Percentiles rank a stretch among this genome's conserved stretches.
Conservation (phyloP, 768 basidiomycete species). For the Sporobolomyces roseus region DNA sequence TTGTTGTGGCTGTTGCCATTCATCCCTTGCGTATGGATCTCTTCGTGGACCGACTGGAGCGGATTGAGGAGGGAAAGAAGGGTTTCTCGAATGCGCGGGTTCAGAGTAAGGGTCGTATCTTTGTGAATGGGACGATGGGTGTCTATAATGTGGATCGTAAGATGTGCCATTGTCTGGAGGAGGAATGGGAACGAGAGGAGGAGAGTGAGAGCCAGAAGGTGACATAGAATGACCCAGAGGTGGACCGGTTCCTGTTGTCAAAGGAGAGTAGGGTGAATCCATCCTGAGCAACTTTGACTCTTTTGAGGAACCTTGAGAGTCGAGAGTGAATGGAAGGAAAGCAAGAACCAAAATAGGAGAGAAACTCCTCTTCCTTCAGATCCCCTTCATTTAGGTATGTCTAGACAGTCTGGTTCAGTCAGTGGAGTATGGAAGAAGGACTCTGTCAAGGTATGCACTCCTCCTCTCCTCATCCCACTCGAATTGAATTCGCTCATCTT, state of each 20-base stretch:
- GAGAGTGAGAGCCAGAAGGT: constrained; percentile 1
- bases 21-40: neutral
- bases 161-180: neutral
- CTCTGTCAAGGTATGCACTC: constrained; percentile 30
- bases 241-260: neutral
- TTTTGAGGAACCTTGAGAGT: neutral
- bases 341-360: neutral
- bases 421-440: constrained; percentile 40
- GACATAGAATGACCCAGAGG: neutral
- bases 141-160: neutral
- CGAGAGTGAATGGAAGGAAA: neutral
- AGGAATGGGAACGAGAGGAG: constrained; percentile 23
- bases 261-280: constrained; percentile 22
- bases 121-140: neutral
- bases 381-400: constrained; percentile 14
- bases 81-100: too few species aligned
- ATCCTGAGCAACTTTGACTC: neutral
- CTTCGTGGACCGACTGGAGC: too few species aligned
- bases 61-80: too few species aligned
- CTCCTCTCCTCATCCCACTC: neutral
- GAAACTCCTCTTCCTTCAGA: neutral
- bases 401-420: constrained; percentile 7
- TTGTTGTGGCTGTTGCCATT: neutral
- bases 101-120: too few species aligned
- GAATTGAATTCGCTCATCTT: neutral